Evolutionary conservation across 202 grass and related monocot species (phyloP).

Genomic region (Tripidium arundinaceum): DNA sequence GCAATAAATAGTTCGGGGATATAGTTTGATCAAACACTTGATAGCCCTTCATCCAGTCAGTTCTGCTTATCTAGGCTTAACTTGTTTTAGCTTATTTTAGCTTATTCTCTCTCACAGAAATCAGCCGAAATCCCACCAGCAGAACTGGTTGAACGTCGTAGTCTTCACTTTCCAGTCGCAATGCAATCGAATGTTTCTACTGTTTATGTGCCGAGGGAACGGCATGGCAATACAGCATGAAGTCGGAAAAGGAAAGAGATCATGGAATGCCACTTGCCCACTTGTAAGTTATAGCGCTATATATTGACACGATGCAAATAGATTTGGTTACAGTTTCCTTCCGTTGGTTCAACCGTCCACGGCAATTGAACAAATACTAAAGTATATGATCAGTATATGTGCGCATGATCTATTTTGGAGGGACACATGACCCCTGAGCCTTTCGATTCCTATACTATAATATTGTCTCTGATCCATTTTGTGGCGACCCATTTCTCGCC

Average conservation of each 20-base stretch:
- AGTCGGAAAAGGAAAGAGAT: neutral
- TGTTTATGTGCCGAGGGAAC: neutral
- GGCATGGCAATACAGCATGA: neutral
- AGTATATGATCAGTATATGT: conserved; percentile 28
- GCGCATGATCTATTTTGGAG: conserved; percentile 28
- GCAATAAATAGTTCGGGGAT: neutral
- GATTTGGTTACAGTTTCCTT: neutral
- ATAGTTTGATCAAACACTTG: too few relatives aligned
- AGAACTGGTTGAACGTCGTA: too few relatives aligned
- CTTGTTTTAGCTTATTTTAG: too few relatives aligned
- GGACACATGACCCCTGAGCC: neutral
- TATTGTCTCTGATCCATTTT: conserved; percentile 86
- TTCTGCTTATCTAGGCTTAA: too few relatives aligned
- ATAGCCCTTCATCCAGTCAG: neutral
- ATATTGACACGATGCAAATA: neutral
- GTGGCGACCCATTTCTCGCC: conserved; percentile 99
- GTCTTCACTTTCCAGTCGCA: neutral
- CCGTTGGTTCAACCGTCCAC: neutral
- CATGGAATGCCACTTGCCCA: neutral
- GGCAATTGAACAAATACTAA: conserved; percentile 36
- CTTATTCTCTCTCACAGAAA: too few relatives aligned
- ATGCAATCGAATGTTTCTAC: neutral
- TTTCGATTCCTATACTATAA: conserved; percentile 14
- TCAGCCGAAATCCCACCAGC: too few relatives aligned
- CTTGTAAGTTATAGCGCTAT: neutral